Evolutionary conservation across 306 rosid genomes (phyloP).

Genomic region (Cicer cuneatum): DNA sequence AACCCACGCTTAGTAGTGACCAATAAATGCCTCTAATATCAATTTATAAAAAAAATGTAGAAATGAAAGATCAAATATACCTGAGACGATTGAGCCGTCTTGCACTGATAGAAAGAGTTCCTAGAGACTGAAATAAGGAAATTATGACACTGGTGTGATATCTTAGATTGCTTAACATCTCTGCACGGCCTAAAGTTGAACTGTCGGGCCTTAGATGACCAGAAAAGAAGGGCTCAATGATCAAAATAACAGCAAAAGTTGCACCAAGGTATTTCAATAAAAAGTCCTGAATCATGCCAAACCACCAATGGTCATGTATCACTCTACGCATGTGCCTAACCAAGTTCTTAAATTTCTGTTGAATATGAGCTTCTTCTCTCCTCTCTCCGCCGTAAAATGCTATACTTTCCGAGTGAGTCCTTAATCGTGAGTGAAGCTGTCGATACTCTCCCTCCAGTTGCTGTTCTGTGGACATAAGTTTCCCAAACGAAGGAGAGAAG

Average conservation of each 20-base stretch:
- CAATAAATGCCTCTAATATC: constrained; percentile 31
- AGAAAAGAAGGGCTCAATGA: constrained; percentile 96
- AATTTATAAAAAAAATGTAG: constrained; percentile 31
- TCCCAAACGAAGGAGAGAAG: constrained; percentile 95
- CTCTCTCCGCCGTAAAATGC: constrained; percentile 97
- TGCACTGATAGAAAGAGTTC: constrained; percentile 94
- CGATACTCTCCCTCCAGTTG: constrained; percentile 98
- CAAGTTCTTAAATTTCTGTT: constrained; percentile 73
- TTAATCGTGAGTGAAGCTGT: constrained; percentile 90
- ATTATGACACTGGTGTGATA: constrained; percentile 97
- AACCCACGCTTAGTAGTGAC: constrained; percentile 22
- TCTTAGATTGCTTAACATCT: constrained; percentile 99
- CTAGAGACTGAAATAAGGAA: constrained; percentile 92
- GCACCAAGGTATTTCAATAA: constrained; percentile 96
- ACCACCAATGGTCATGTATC: constrained; percentile 98
- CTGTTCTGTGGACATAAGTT: constrained; percentile 89
- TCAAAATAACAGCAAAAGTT: constrained; percentile 92
- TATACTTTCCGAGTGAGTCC: constrained; percentile 96
- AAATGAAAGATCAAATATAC: constrained; percentile 53
- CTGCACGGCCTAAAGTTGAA: constrained; percentile 98
- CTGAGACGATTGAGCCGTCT: constrained; percentile 93
- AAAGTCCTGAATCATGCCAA: constrained; percentile 99
- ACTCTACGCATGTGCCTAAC: constrained; percentile 70
- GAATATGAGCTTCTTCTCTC: constrained; percentile 89
- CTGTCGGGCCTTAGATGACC: constrained; percentile 90